Base-by-base conservation (phyloP, 1,284 basidiomycete genomes). In the Ceratobasidium sp. region DNA sequence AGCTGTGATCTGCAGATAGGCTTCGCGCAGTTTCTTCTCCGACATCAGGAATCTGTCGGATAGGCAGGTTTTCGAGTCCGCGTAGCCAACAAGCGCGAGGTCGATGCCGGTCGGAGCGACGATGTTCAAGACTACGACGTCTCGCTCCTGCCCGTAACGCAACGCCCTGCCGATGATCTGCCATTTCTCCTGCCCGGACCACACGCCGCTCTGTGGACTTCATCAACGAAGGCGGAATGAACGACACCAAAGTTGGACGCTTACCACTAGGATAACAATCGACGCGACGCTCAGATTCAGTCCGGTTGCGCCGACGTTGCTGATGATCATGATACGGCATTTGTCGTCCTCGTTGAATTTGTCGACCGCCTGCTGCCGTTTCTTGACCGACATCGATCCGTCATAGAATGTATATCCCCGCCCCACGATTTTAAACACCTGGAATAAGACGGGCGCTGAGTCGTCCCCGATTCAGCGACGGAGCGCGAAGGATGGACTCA, bases 261-360 rank as follows among this genome's bases (percentile, higher is more conserved):
- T 61, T 42, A 61, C 59, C 33, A 61, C 17, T 5, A 61, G 10
- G 42, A 66, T 26, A 28, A 46, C 17, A 20, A 26, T 38, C n/a
- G 52, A 33, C 20, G 54, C 28, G 50, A 7, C 28, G 6, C 17
- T 57, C 20, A 74, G 38, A 33, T 74, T 74, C 12, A 74, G 70
- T n/a, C 70, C 59, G 26, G 70, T 46, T 1, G 57, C 15, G 46
- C 70, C 70, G 10, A 74, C 70, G 7, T 74, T 74, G 46, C 70
- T 74, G 57, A 74, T 74, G 28, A 74, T 26, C 70, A 74, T 62
- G 23, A 74, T 64, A 1, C 59, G 70, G 17, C 59, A 64, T 4
- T 62, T n/a, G 9, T 12, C 7, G 46, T 64, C 46, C 20, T 12
- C 23, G 13, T 6, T 52, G 46, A 74, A 74, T 5, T 23, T 40